Base-by-base conservation (phyloP, 2,329 filamentous ascomycete genomes). In the Paracamarosporium sp. region DNA sequence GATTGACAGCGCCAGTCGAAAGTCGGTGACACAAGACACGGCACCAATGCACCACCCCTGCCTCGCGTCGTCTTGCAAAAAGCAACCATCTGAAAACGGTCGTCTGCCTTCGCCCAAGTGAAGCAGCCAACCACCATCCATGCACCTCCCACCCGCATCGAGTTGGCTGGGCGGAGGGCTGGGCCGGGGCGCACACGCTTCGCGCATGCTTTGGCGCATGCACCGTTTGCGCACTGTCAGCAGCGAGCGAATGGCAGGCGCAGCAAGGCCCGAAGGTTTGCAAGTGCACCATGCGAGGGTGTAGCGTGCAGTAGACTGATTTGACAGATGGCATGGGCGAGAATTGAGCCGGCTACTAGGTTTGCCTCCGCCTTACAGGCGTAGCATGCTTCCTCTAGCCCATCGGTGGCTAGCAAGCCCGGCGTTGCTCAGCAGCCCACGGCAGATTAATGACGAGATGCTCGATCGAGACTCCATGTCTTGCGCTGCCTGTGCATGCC, bases 391-490 rank as follows among this genome's bases (percentile, higher is more conserved):
- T n/a, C n/a, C n/a, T n/a, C n/a, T 38, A 51, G 48, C 27, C 48
- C 33, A 41, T n/a, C 13, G 6, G 40, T 17, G 30, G 41, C 41
- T 45, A 45, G 41, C 15, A 15, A 30, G 41, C 24, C 13, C 22
- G 15, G 27, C 22, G 12, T 20, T 22, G 27, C 51, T 47, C 27
- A 38, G 15, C 33, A 30, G 22, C 43, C 15, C 31, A 33, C 55
- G 65, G 53, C 51, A 57, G 59, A 60, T 64, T 66, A 54, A 65
- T 66, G 63, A 65, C 57, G 54, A 55, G 53, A 64, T 53, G 65
- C 60, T 64, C 64, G 66, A 70, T 69, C 66, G 62, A 68, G 65
- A 65, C 63, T 63, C 57, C 60, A 59, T 62, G 63, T 54, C 24
- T 46, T 46, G 43, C 27, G 28, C 6, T 28, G 44, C 17, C 28